These are phyloP conservation scores for Trypanosoma caninum DNA, from an alignment of 208 protist species.

Conservation along the genomic window DNA sequence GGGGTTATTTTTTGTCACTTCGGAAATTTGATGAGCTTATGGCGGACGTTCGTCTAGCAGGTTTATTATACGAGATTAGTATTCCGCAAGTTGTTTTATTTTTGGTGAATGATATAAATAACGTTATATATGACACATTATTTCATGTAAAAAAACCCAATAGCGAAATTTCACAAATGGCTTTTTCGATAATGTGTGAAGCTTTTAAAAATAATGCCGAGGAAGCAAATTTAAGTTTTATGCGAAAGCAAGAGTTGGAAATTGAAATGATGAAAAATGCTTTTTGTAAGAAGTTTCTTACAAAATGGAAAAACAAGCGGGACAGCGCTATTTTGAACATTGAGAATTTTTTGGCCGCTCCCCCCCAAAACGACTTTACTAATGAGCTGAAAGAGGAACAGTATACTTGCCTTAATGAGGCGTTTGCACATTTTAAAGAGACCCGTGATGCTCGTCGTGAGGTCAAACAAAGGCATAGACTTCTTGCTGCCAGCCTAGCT, in stretches of 20 bases:
- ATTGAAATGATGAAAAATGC: not conserved
- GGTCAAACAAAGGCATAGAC: not conserved
- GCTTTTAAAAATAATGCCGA: conserved; percentile 8
- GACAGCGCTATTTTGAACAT: not conserved
- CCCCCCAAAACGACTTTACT: not conserved
- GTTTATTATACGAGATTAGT: conserved; percentile 3
- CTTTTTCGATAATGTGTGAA: conserved; percentile 29
- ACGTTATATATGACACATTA: conserved; percentile 18
- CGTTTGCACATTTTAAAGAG: not conserved
- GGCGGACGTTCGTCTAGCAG: conserved; percentile 69
- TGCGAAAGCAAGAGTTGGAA: not conserved
- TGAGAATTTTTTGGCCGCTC: not conserved
- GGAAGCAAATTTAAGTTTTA: not conserved
- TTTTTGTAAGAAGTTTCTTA: not conserved
- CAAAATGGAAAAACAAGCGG: conserved; percentile 11
- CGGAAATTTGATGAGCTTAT: conserved; percentile 58
- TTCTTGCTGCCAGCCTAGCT: not conserved
- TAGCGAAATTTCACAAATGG: conserved; percentile 16
- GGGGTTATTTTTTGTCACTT: conserved; percentile 51
- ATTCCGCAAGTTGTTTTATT: conserved; percentile 12
- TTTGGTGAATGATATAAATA: conserved; percentile 4
- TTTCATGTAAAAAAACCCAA: conserved; percentile 11
- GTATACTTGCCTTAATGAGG: conserved; percentile 1
- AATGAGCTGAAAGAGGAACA: not conserved
- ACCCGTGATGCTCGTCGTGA: not conserved